Base-by-base conservation (phyloP, 148 eudicot species). In the Tetragonia tetragonoides region DNA sequence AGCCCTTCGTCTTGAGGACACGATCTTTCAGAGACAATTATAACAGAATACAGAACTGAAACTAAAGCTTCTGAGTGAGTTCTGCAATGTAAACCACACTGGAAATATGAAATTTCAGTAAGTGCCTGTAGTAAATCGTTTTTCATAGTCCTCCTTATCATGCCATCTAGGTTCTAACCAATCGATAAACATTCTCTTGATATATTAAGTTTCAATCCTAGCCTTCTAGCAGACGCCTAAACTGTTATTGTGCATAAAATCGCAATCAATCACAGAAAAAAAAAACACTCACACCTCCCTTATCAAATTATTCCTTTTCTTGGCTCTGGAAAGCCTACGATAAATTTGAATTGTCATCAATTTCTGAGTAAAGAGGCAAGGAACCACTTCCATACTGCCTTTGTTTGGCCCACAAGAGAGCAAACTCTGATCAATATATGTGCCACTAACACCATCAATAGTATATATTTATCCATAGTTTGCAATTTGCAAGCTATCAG, bases 351-450 rank as follows among this genome's bases (percentile, higher is more conserved):
- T 21, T 8, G 44, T 51, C 44, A 51, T 14, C 10, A 47, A 20
- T n/a, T 47, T 53, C 24, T 3, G 20, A 66, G 5, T 7, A 14
- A 6, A 38, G 15, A 18, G 41, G 40, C 51, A 53, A 38, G 28
- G 42, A 62, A 14, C 70, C 68, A 74, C 23, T 74, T 74, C 11
- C 67, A 40, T 10, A 23, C 38, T 57, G 41, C 41, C 65, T 46
- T 65, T 20, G 17, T 0, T 49, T 39, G 64, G 40, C 11, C 11
- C 44, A 44, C n/a, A 11, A 28, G 42, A 16, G 23, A 46, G 39
- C 44, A 61, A 20, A 28, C 14, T 9, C n/a, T 5, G 42, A 41
- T 46, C 49, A 40, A 67, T 41, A 40, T 14, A 46, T 24, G 12
- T 69, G 12, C 7, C 17, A n/a, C 1, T 42, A 34, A 11, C 51